A percentile compares a stretch with the other conserved stretches of the same genome.
phyloP scores from a whole-genome alignment of 208 protist genomes.

The Crithidia sp. region DNA sequence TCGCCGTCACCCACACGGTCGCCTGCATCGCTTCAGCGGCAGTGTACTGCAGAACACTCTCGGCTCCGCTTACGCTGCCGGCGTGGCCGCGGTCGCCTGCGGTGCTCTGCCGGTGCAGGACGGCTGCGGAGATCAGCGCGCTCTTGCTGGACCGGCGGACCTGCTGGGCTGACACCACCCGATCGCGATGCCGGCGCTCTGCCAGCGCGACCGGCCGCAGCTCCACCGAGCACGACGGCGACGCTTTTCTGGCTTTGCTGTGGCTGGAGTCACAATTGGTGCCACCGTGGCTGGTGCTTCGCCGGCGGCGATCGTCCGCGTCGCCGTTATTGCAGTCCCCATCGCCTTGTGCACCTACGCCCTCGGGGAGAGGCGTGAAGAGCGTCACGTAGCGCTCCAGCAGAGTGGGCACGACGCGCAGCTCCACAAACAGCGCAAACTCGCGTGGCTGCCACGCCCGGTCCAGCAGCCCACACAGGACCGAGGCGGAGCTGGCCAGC shows the following conservation, averaged over 20 bases:
- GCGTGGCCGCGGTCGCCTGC: not conserved
- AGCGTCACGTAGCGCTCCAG: slow-evolving; percentile 63
- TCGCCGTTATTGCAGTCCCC: not conserved
- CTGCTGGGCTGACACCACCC: slow-evolving; percentile 30
- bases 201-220: slow-evolving; percentile 26
- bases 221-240: slow-evolving; percentile 11
- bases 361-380: slow-evolving; percentile 28
- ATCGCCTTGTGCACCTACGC: no score
- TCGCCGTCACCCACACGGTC: slow-evolving; percentile 28
- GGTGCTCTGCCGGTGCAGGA: slow-evolving; percentile 15
- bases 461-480: slow-evolving; percentile 66
- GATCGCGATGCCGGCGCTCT: slow-evolving; percentile 32
- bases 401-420: slow-evolving; percentile 47
- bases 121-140: slow-evolving; percentile 11
- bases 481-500: slow-evolving; percentile 28
- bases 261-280: not conserved
- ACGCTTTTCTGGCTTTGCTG: not conserved
- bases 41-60: slow-evolving; percentile 23
- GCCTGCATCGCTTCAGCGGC: slow-evolving; percentile 27
- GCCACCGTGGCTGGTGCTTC: not conserved
- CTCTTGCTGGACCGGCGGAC: slow-evolving; percentile 31
- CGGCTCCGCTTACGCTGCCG: not conserved
- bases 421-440: slow-evolving; percentile 57
- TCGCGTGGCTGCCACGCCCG: slow-evolving; percentile 68
- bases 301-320: not conserved